Percentiles rank a stretch among this genome's conserved stretches.
Conservation (phyloP, 2,329 filamentous ascomycete species). For the Zymoseptoria ardabiliae region DNA sequence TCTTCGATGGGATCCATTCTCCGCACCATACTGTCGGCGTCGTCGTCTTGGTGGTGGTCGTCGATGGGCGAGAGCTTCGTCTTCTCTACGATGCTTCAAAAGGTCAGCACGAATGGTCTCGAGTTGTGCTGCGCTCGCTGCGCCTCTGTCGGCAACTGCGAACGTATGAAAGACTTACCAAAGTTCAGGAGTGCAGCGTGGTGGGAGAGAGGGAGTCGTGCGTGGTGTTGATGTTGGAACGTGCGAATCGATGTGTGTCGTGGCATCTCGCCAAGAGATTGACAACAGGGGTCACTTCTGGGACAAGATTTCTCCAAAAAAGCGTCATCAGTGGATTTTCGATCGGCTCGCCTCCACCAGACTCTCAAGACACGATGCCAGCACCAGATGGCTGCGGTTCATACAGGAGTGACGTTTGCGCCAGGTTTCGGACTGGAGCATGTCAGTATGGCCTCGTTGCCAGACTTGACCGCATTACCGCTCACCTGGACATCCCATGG, state of each 20-base stretch:
- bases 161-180: neutral
- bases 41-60: neutral
- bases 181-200: neutral
- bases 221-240: neutral
- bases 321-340: too few species aligned
- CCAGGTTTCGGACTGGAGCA: too few species aligned
- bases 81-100: neutral
- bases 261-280: neutral
- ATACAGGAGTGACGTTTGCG: too few species aligned
- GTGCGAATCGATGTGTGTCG: neutral
- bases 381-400: too few species aligned
- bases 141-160: neutral
- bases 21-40: neutral
- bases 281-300: neutral
- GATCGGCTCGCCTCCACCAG: too few species aligned
- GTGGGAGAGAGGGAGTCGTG: neutral
- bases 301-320: too few species aligned
- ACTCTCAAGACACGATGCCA: too few species aligned
- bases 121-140: neutral
- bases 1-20: neutral
- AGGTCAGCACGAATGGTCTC: neutral
- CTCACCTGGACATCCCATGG: too few species aligned
- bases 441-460: too few species aligned
- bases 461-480: too few species aligned
- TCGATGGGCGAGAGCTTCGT: neutral